Evolutionary conservation across 495 filamentous ascomycete species (phyloP).

Genomic region (Cenococcum geophilum): DNA sequence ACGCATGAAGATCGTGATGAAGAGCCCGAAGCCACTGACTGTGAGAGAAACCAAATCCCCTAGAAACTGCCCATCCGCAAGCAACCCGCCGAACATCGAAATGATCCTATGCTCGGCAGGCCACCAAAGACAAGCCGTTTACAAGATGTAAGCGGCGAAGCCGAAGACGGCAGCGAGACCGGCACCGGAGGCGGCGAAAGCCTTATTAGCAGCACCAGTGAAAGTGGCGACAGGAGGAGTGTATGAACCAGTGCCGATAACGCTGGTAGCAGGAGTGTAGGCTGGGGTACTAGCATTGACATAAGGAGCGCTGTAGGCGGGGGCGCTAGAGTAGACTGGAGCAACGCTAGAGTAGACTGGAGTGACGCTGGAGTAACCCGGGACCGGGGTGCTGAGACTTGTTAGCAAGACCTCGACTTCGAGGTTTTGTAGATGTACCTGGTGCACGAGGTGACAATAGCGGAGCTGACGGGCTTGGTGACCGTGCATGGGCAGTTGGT

Average conservation of each 20-base stretch:
- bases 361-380: no score
- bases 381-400: conserved; percentile 8
- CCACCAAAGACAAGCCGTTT: conserved; percentile 42
- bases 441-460: conserved; percentile 49
- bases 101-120: neutral
- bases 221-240: conserved; percentile 50
- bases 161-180: conserved; percentile 54
- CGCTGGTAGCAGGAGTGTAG: conserved; percentile 26
- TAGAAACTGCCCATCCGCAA: conserved; percentile 7
- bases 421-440: conserved; percentile 13
- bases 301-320: conserved; percentile 11
- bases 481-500: conserved; percentile 73
- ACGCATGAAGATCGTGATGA: conserved; percentile 23
- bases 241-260: conserved; percentile 25
- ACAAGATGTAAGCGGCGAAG: conserved; percentile 67
- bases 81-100: conserved; percentile 8
- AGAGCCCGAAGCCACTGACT: conserved; percentile 18
- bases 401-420: conserved; percentile 23
- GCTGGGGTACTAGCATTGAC: conserved; percentile 36
- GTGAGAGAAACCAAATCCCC: conserved; percentile 13
- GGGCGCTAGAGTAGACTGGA: conserved; percentile 13
- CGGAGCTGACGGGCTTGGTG: conserved; percentile 60
- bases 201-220: conserved; percentile 40
- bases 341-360: neutral
- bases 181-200: conserved; percentile 62